phyloP scores from a whole-genome alignment of 1,139 yeast genomes.

The Blastobotrys petasosporus region DNA sequence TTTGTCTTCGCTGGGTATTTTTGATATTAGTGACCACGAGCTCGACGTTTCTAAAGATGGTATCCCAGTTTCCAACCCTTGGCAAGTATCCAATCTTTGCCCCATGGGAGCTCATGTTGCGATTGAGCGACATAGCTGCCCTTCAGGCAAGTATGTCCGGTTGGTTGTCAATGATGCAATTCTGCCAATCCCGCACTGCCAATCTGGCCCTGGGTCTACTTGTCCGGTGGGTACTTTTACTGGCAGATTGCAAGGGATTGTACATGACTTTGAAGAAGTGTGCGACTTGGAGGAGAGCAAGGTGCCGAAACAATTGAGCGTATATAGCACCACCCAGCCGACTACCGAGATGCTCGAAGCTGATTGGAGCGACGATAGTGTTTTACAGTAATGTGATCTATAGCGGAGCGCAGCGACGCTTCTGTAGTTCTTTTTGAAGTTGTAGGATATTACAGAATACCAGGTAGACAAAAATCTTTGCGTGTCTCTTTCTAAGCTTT shows the following conservation, averaged over 20 bases:
- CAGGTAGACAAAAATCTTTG: too few relatives aligned
- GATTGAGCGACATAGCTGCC: slow-evolving; percentile 40
- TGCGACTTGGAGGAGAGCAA: slow-evolving; percentile 5
- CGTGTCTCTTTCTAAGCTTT: too few relatives aligned
- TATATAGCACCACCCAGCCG: too few relatives aligned
- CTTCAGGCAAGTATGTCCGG: slow-evolving; percentile 34
- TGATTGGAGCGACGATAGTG: too few relatives aligned
- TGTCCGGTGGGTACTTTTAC: slow-evolving; percentile 16
- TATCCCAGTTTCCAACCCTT: slow-evolving; percentile 2
- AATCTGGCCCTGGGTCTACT: slow-evolving; percentile 44
- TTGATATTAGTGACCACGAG: slow-evolving; percentile 15
- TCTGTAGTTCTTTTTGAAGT: too few relatives aligned
- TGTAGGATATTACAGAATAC: too few relatives aligned
- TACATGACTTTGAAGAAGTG: neutral
- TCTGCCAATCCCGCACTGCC: slow-evolving; percentile 44
- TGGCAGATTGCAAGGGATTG: neutral
- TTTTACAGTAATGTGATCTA: too few relatives aligned
- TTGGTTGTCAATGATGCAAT: slow-evolving; percentile 53
- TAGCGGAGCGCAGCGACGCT: too few relatives aligned
- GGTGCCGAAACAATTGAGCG: too few relatives aligned
- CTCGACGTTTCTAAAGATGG: neutral
- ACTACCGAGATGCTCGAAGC: too few relatives aligned
- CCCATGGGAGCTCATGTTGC: slow-evolving; percentile 52
- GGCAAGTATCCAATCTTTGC: slow-evolving; percentile 35
- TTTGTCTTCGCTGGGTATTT: slow-evolving; percentile 43